A percentile compares a stretch with the other conserved stretches of the same genome.
Evolutionary conservation across 352 stramenopile genomes (phyloP).

Genomic region (Pseudoperonospora humuli): DNA sequence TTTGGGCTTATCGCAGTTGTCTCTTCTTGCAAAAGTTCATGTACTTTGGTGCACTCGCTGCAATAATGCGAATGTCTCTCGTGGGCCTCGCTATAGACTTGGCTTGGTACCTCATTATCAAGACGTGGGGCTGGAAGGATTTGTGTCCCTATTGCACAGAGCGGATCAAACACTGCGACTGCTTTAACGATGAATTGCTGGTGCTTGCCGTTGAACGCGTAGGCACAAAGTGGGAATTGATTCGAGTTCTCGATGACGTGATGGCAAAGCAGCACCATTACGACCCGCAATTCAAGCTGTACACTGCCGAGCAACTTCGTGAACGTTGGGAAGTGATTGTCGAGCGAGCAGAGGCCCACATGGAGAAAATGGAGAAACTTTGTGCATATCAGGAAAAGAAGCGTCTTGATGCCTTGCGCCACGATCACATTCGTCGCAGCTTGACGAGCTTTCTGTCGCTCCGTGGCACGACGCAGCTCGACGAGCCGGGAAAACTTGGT

Average conservation of each 20-base stretch:
- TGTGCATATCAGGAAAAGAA: conserved; percentile 48
- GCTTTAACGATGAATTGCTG: conserved; percentile 63
- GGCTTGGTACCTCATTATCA: conserved; percentile 49
- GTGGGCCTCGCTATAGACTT: conserved; percentile 43
- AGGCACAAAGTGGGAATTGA: conserved; percentile 62
- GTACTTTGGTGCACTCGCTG: conserved; percentile 49
- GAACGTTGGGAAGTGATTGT: conserved; percentile 60
- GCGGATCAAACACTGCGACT: conserved; percentile 56
- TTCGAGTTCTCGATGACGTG: conserved; percentile 38
- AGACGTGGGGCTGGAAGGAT: conserved; percentile 53
- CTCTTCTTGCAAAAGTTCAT: conserved; percentile 54
- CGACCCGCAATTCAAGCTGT: conserved; percentile 48
- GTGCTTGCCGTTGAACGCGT: conserved; percentile 48
- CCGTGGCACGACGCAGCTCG: conserved; percentile 7
- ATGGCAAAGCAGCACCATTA: conserved; percentile 38
- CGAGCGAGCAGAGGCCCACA: conserved; percentile 37
- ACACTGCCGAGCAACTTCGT: conserved; percentile 45
- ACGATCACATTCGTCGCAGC: conserved; percentile 26
- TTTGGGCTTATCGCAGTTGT: conserved; percentile 53
- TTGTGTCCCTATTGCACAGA: conserved; percentile 64
- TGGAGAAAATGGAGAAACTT: conserved; percentile 60
- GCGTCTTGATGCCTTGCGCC: conserved; percentile 20
- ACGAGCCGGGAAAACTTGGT: conserved; percentile 3
- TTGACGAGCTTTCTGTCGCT: conserved; percentile 27
- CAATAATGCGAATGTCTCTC: conserved; percentile 47